Evolutionary conservation across 2,329 filamentous ascomycete genomes (phyloP).

Genomic region (Pyricularia sp.): DNA sequence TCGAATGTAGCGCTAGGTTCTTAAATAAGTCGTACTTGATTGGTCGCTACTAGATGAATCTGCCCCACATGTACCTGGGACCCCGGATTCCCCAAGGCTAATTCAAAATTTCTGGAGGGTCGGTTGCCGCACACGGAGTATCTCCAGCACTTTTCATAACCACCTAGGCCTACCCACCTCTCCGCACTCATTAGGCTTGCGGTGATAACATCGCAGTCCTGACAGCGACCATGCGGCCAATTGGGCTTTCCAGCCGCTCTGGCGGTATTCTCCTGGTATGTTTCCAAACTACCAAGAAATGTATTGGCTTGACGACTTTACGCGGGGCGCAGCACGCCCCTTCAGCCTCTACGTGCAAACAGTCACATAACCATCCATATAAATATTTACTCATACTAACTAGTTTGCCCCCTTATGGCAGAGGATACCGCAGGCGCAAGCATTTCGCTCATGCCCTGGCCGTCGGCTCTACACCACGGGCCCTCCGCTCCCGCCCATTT

Average conservation of each 20-base stretch:
- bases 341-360: background rate
- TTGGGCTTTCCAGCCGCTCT: constrained; percentile 39
- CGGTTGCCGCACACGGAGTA: background rate
- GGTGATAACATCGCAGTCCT: constrained; percentile 2
- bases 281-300: background rate
- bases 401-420: constrained; percentile 1
- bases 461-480: constrained; percentile 27
- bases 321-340: background rate
- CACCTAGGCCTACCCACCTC: background rate
- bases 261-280: constrained; percentile 37
- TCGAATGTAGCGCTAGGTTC: background rate
- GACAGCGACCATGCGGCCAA: constrained; percentile 33
- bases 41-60: background rate
- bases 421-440: constrained; percentile 26
- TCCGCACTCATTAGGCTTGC: background rate
- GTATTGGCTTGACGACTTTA: background rate
- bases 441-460: constrained; percentile 20
- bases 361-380: background rate
- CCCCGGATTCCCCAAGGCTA: background rate
- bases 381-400: constrained; percentile 5
- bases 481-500: constrained; percentile 54
- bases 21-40: background rate
- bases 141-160: background rate
- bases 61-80: background rate
- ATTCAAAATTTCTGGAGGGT: background rate